Base-by-base conservation (phyloP, 169 alveolate species). In the Plasmodium coatneyi region DNA sequence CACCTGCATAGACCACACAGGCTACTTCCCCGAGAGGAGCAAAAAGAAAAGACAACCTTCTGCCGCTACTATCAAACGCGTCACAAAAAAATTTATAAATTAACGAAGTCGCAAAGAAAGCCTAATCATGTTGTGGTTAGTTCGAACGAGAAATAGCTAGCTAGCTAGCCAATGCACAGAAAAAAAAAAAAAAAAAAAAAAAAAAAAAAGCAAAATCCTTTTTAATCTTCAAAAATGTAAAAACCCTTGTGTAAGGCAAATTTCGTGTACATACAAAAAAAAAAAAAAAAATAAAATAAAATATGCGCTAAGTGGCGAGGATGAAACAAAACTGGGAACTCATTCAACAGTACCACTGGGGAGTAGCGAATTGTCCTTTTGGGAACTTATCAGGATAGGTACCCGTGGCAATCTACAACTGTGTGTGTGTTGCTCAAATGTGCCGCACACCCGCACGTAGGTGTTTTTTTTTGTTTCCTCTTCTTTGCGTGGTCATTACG, bases 191-290 rank as follows among this genome's bases (percentile, higher is more conserved):
- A 49, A 49, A 43, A 43, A 43, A 41, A 46, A 46, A 46, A 46
- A 46, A 46, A 22, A 72, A 72, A 72, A 16, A 41, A 25, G 46
- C 81, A 72, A 72, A 16, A 72, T 25, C 1, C 25, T 25, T 72
- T 32, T 66, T 66, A 0, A 28, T 66, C 76, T 28, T 66, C 16
- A 66, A 66, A 66, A 19, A 66, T 66, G 39, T 66, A 19, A 76
- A 76, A 76, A 36, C 56, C 41, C 56, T 19, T 43, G 28, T 36
- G 32, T 36, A 76, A 76, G 49, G 56, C 22, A 76, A n/a, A 76
- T 36, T 76, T 36, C 49, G 56, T 76, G 49, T 76, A 36, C 36
- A 9, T 76, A 76, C 32, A 76, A 76, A 41, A 80, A 41, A 80
- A 43, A 46, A 46, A 46, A 66, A 66, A 60, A 5, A 66, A 66